phyloP scores from a whole-genome alignment of 768 basidiomycete genomes.

The Lactifluus hygrophoroides region DNA sequence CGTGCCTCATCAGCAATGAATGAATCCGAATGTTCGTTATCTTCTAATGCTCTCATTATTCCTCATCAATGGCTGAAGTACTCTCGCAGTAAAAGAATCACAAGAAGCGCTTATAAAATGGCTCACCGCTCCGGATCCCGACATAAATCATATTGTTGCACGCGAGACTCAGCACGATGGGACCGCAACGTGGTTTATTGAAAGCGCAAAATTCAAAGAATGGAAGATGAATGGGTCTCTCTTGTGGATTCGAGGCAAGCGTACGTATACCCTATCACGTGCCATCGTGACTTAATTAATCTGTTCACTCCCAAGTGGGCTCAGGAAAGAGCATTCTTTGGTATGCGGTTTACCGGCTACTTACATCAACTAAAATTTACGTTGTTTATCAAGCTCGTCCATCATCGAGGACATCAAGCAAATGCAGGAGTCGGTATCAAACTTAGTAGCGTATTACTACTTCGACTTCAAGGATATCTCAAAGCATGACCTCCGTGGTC shows the following conservation, averaged over 20 bases:
- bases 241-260: constrained; percentile 2
- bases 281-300: too few species aligned
- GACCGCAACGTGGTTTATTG: background rate
- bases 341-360: background rate
- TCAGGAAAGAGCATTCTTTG: constrained; percentile 1
- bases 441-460: background rate
- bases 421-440: background rate
- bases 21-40: background rate
- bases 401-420: background rate
- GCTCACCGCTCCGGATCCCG: constrained; percentile 1
- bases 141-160: background rate
- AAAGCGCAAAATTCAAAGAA: too few species aligned
- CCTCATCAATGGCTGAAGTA: background rate
- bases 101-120: background rate
- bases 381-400: background rate
- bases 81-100: background rate
- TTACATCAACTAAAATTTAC: background rate
- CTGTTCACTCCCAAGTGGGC: background rate
- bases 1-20: background rate
- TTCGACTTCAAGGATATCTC: background rate
- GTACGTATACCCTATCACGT: background rate
- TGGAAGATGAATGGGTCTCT: background rate
- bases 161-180: background rate
- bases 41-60: background rate
- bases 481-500: background rate